phyloP scores from a whole-genome alignment of 768 basidiomycete genomes.

The Boletus vermiculosoides region DNA sequence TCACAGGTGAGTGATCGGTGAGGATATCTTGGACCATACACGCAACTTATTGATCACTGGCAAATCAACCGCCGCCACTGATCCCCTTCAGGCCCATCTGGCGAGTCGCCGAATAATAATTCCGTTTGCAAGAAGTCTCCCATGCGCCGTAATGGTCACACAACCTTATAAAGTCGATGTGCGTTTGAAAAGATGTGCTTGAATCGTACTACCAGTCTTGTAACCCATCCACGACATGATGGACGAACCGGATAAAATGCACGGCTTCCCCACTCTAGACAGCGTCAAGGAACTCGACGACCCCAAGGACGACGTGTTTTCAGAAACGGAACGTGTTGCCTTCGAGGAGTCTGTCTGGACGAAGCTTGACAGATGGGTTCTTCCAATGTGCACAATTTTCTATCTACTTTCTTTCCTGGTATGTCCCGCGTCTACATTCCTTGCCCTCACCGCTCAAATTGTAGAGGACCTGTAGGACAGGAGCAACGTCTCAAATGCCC shows the following conservation, averaged over 20 bases:
- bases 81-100: not conserved
- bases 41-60: too few relatives aligned
- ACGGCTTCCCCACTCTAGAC: not conserved
- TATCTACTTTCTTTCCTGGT: slow-evolving; percentile 56
- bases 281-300: slow-evolving; percentile 8
- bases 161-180: not conserved
- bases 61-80: not conserved
- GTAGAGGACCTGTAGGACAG: slow-evolving; percentile 28
- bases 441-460: not conserved
- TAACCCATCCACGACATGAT: not conserved
- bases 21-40: not conserved
- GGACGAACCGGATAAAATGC: slow-evolving; percentile 4
- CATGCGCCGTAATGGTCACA: not conserved
- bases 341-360: slow-evolving; percentile 46
- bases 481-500: slow-evolving; percentile 55
- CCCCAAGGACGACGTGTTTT: slow-evolving; percentile 8
- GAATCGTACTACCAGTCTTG: not conserved
- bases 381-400: slow-evolving; percentile 49
- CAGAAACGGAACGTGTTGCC: slow-evolving; percentile 7
- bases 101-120: too few relatives aligned
- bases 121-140: not conserved
- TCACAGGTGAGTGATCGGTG: not conserved
- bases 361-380: slow-evolving; percentile 48
- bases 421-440: slow-evolving; percentile 15
- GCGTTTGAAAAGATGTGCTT: not conserved